Evolutionary conservation across 129 eudicot species (phyloP).

Genomic region (Ambrosia trifida): DNA sequence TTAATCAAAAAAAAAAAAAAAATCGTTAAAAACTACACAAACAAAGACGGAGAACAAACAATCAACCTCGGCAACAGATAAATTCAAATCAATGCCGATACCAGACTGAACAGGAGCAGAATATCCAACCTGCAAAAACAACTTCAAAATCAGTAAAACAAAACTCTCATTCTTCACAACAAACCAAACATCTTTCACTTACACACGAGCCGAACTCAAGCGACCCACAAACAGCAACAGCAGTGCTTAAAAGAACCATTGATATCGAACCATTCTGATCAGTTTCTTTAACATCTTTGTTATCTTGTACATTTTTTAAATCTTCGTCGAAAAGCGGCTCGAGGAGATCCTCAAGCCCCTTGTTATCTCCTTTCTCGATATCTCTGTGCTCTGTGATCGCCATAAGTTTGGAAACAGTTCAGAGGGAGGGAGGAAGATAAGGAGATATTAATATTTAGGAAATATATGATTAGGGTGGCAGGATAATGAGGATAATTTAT

Average conservation of each 20-base stretch:
- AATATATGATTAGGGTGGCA: slow-evolving; percentile 16
- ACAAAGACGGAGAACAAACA: neutral
- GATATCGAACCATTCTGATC: slow-evolving; percentile 45
- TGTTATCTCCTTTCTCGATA: slow-evolving; percentile 50
- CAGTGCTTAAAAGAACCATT: slow-evolving; percentile 72
- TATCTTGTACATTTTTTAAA: slow-evolving; percentile 24
- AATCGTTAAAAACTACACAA: neutral
- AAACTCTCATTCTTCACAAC: neutral
- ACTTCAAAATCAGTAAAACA: slow-evolving; percentile 33
- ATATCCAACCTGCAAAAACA: slow-evolving; percentile 76
- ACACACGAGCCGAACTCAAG: slow-evolving; percentile 90
- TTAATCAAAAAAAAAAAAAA: too few species aligned
- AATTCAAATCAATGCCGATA: slow-evolving; percentile 56
- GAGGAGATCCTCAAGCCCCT: slow-evolving; percentile 51
- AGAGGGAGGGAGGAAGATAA: neutral
- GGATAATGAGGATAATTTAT: neutral
- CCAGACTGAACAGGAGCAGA: slow-evolving; percentile 80
- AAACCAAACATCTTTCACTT: slow-evolving; percentile 34
- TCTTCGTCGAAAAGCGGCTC: slow-evolving; percentile 45
- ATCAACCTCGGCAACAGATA: slow-evolving; percentile 64
- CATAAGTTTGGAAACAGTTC: slow-evolving; percentile 21
- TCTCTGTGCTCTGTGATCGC: slow-evolving; percentile 53
- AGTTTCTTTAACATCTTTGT: slow-evolving; percentile 35
- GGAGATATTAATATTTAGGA: slow-evolving; percentile 24
- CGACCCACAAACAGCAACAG: slow-evolving; percentile 91